Evolutionary conservation across 768 basidiomycete species (phyloP), one percentile per base, ranked within the genome.

Genomic region (Tubosaeta sp.): DNA sequence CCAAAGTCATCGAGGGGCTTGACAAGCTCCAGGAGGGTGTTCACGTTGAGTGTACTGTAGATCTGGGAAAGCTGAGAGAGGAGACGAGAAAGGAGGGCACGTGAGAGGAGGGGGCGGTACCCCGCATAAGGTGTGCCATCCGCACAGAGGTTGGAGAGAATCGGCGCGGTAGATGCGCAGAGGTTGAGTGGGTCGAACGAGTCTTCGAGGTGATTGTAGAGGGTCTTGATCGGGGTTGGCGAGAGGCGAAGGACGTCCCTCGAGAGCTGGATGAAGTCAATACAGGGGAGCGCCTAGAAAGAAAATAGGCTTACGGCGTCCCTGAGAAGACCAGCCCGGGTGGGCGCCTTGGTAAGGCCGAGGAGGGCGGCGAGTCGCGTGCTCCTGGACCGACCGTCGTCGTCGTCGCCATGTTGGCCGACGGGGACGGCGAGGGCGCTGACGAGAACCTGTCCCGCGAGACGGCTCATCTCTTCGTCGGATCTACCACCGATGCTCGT

Each of bases 371-470:
- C 87, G 45, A 96, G 75, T 24, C 92, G 78, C n/a, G 78, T 77
- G 59, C 80, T 84, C 72, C 84, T 87, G 55, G 84, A 84, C 53
- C 80, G 83, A 19, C 67, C 67, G 49, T 79, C 75, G 30, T 76
- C 80, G 25, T 72, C 73, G 35, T 79, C 77, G 49, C 77, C 74
- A 18, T 81, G 76, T 4, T 73, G 66, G 3, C 84, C 85, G 27
- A 97, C 86, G 4, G 95, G 95, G 5, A 99, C 94, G 21, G 94
- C 92, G 22, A 99, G 82, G 1, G 95, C 88, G 58, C 86, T 88
- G 57, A 97, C 83, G 52, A 98, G 82, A 18, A 96, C 95, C 68
- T 94, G 90, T 1, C 88, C 90, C 0, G 94, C 90, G 35, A 95
- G 77, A 55, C 86, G 79, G 52, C 83, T 76, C 62, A 88, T 71